These are phyloP conservation scores for Kentomonas sorsogonicus DNA, from an alignment of 208 protist species.

Conservation along the genomic window DNA sequence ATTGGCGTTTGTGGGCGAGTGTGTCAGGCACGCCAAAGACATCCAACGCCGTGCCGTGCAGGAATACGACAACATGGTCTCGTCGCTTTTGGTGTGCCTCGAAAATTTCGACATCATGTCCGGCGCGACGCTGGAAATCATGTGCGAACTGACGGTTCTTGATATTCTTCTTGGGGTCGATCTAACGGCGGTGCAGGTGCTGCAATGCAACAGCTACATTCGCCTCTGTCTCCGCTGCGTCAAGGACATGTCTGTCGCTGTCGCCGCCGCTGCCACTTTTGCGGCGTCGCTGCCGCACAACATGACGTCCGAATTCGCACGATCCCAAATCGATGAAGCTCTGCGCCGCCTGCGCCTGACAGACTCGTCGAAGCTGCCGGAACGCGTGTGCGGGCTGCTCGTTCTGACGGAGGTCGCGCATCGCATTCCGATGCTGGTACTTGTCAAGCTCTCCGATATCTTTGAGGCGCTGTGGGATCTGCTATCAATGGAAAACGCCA, in stretches of 20 bases:
- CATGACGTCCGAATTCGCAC: conserved; percentile 72
- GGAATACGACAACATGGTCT: conserved; percentile 64
- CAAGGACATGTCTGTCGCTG: conserved; percentile 35
- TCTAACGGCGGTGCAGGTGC: conserved; percentile 62
- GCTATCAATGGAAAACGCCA: conserved; percentile 38
- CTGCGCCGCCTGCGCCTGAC: conserved; percentile 44
- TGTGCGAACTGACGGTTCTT: conserved; percentile 71
- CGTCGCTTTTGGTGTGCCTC: conserved; percentile 55
- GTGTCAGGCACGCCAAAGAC: conserved; percentile 61
- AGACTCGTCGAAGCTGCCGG: conserved; percentile 22
- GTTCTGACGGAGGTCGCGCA: conserved; percentile 66
- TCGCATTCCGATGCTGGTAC: conserved; percentile 60
- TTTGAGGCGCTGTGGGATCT: conserved; percentile 72
- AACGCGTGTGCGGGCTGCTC: conserved; percentile 60
- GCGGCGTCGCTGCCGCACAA: conserved; percentile 46
- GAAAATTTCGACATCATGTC: conserved; percentile 71
- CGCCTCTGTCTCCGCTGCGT: conserved; percentile 58
- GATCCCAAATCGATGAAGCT: conserved; percentile 51
- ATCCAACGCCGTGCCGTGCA: conserved; percentile 65
- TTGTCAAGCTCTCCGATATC: conserved; percentile 49
- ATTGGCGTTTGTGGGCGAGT: conserved; percentile 43
- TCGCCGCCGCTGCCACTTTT: conserved; percentile 58
- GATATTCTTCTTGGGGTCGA: conserved; percentile 71
- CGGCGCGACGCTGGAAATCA: conserved; percentile 41
- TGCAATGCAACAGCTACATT: conserved; percentile 81